A percentile compares a stretch with the other conserved stretches of the same genome.
phyloP scores from a whole-genome alignment of 345 rosid species.

The Populus nigra region DNA sequence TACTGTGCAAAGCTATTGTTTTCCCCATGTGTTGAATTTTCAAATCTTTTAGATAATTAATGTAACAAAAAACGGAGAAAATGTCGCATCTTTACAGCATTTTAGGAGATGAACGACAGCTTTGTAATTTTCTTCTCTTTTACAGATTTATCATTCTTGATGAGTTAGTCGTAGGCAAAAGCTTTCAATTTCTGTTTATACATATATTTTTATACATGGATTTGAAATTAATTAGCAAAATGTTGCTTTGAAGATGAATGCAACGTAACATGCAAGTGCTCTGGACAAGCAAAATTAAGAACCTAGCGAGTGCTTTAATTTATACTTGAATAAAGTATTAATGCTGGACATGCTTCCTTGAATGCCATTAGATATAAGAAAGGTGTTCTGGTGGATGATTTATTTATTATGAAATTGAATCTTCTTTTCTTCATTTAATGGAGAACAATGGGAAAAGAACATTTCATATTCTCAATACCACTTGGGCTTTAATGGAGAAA shows the following conservation, averaged over 20 bases:
- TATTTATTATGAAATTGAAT: slow-evolving; percentile 30
- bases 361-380: slow-evolving; percentile 20
- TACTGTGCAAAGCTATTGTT: no score
- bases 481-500: slow-evolving; percentile 23
- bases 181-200: background rate
- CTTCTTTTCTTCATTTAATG: slow-evolving; percentile 10
- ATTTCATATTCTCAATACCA: slow-evolving; percentile 1
- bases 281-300: background rate
- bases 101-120: no score
- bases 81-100: no score
- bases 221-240: background rate
- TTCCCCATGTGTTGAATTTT: no score
- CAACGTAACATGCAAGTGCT: background rate
- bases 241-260: background rate
- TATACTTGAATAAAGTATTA: slow-evolving; percentile 2
- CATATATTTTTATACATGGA: background rate
- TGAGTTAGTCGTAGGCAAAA: no score
- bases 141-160: no score
- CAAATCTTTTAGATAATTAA: background rate
- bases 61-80: no score
- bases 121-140: no score
- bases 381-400: slow-evolving; percentile 15
- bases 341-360: slow-evolving; percentile 25
- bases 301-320: no score
- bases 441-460: background rate